These are phyloP conservation scores for Huntiella abstrusa DNA, from an alignment of 2,329 filamentous ascomycete species.

Conservation along the genomic window DNA sequence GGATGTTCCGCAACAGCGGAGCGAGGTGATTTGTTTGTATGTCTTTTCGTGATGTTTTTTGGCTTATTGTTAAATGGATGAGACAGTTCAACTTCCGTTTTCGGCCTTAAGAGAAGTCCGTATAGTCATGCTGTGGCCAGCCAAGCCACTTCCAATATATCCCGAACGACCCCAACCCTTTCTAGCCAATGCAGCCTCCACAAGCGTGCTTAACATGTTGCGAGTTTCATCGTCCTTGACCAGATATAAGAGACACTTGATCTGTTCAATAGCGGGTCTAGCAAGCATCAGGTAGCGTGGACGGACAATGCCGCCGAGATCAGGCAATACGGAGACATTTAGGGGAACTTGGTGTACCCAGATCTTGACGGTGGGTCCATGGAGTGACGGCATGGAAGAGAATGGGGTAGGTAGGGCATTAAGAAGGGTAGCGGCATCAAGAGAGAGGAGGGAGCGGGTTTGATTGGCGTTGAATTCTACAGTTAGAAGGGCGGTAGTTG, in stretches of 20 bases:
- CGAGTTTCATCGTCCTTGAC: constrained; percentile 1
- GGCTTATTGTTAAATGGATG: too few relatives aligned
- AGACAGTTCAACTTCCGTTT: too few relatives aligned
- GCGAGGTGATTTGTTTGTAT: too few relatives aligned
- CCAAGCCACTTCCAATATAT: background rate
- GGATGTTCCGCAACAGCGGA: too few relatives aligned
- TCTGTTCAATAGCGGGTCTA: constrained; percentile 5
- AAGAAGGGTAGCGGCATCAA: constrained; percentile 2
- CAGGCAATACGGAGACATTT: constrained; percentile 4
- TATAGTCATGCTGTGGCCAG: background rate
- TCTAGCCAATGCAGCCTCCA: background rate
- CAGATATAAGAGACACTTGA: constrained; percentile 7
- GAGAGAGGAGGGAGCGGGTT: constrained; percentile 4
- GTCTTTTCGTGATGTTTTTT: too few relatives aligned
- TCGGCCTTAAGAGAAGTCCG: too few relatives aligned
- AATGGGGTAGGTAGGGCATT: constrained; percentile 2
- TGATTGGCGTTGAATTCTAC: constrained; percentile 7
- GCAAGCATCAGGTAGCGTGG: constrained; percentile 5
- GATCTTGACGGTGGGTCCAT: constrained; percentile 7
- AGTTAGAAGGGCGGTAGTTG: background rate
- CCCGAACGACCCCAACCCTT: background rate
- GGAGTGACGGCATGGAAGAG: constrained; percentile 1
- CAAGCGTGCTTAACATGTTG: background rate
- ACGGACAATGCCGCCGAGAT: constrained; percentile 4
- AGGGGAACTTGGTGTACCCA: constrained; percentile 4